Evolutionary conservation across 192 early-diverging fungal species (phyloP).

Genomic region (Coemansia sp.): DNA sequence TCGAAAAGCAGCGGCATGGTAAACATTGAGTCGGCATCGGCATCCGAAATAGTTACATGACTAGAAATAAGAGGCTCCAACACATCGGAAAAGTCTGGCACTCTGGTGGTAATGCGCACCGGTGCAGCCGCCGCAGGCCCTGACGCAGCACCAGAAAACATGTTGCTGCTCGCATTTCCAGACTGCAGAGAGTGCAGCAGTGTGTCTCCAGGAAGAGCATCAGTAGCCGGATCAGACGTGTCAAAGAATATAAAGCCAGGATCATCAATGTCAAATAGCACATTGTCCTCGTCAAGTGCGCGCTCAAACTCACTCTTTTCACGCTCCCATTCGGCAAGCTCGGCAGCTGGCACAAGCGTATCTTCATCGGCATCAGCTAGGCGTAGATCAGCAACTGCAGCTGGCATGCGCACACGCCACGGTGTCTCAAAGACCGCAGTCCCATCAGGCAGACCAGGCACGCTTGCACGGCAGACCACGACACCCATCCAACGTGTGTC

Average conservation of each 20-base stretch:
- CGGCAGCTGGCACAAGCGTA: slow-evolving; percentile 45
- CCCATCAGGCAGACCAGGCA: slow-evolving; percentile 34
- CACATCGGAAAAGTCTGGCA: slow-evolving; percentile 51
- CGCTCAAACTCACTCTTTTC: slow-evolving; percentile 56
- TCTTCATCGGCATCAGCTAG: slow-evolving; percentile 36
- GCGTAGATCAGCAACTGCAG: slow-evolving; percentile 19
- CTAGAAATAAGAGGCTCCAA: background rate
- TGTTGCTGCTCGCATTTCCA: background rate
- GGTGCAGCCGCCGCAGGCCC: slow-evolving; percentile 27
- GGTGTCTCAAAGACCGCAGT: slow-evolving; percentile 49
- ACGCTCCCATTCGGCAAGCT: slow-evolving; percentile 42
- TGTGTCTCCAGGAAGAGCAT: background rate
- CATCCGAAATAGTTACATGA: slow-evolving; percentile 19
- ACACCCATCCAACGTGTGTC: slow-evolving; percentile 52
- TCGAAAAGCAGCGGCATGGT: slow-evolving; percentile 35
- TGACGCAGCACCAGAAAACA: background rate
- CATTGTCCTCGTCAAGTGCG: slow-evolving; percentile 53
- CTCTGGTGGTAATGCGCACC: slow-evolving; percentile 43
- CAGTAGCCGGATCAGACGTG: slow-evolving; percentile 14
- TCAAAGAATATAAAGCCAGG: slow-evolving; percentile 55
- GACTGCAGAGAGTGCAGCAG: background rate
- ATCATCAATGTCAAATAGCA: slow-evolving; percentile 55
- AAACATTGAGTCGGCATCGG: slow-evolving; percentile 32
- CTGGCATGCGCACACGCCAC: slow-evolving; percentile 42
- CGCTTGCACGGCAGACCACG: slow-evolving; percentile 29